Percentiles rank a stretch among this genome's conserved stretches.
Conservation (phyloP, 2,329 filamentous ascomycete genomes). For the Seiridium cupressi region DNA sequence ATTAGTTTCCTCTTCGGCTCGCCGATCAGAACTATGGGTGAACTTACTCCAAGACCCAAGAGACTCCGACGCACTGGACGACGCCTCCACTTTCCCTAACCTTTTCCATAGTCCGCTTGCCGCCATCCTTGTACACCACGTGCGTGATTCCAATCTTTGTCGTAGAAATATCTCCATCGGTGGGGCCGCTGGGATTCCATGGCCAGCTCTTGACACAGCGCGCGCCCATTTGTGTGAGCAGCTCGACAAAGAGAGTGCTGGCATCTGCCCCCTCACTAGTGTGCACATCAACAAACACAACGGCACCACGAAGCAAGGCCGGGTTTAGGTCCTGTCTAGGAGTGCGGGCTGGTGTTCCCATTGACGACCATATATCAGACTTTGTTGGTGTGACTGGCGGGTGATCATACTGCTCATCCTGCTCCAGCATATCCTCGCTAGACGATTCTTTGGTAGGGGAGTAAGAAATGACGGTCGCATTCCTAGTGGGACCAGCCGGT, state of each 20-base stretch:
- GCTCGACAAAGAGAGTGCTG: constrained; percentile 75
- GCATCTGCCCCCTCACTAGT: constrained; percentile 80
- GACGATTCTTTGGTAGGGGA: constrained; percentile 45
- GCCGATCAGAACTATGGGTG: background rate
- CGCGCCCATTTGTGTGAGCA: constrained; percentile 79
- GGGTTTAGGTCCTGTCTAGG: constrained; percentile 53
- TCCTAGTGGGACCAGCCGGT: constrained; percentile 41
- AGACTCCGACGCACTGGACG: constrained; percentile 82
- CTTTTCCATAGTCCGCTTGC: constrained; percentile 77
- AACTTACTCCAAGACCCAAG: constrained; percentile 84
- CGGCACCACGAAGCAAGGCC: constrained; percentile 63
- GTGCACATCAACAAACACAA: constrained; percentile 81
- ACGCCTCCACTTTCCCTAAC: constrained; percentile 69
- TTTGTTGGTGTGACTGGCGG: constrained; percentile 44
- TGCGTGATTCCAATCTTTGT: constrained; percentile 76
- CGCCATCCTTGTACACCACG: constrained; percentile 87
- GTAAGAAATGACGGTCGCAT: constrained; percentile 53
- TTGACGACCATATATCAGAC: constrained; percentile 50
- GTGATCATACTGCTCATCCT: constrained; percentile 17
- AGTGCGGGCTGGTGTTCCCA: constrained; percentile 56
- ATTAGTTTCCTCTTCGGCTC: constrained; percentile 21
- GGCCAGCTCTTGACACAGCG: constrained; percentile 73
- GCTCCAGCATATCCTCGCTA: constrained; percentile 21
- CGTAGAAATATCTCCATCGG: constrained; percentile 32
- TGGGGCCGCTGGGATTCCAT: constrained; percentile 58